Percentiles rank a stretch among this genome's conserved stretches.
Evolutionary conservation across 768 basidiomycete species (phyloP).

Genomic region (Leccinum boreale): DNA sequence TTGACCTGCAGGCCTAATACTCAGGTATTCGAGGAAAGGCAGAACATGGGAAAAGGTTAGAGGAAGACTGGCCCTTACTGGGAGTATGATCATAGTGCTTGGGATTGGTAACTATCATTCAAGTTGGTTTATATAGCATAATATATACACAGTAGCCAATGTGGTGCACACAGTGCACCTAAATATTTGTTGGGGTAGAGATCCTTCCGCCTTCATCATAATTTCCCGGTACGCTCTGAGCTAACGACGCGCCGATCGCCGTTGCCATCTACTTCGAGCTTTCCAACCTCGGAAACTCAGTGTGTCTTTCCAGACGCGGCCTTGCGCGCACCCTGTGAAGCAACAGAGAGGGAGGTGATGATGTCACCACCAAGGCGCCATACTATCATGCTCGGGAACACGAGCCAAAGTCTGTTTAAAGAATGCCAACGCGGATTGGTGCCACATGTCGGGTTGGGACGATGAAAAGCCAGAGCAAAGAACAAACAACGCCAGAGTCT

Average conservation of each 20-base stretch:
- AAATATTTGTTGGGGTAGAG: not conserved
- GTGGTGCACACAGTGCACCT: not conserved
- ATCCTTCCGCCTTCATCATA: not conserved
- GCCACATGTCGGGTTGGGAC: no score
- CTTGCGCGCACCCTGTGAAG: conserved; percentile 27
- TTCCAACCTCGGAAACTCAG: conserved; percentile 5
- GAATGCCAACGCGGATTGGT: not conserved
- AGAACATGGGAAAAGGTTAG: not conserved
- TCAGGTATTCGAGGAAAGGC: not conserved
- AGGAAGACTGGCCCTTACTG: not conserved
- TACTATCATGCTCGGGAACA: conserved; percentile 63
- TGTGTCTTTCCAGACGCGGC: conserved; percentile 30
- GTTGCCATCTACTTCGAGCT: not conserved
- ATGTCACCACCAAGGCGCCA: conserved; percentile 64
- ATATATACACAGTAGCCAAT: not conserved
- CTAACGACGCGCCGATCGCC: not conserved
- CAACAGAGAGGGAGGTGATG: conserved; percentile 36
- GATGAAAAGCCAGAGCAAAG: not conserved
- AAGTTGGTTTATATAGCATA: not conserved
- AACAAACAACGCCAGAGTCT: not conserved
- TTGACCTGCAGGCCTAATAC: not conserved
- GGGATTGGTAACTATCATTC: not conserved
- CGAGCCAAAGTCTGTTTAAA: conserved; percentile 65
- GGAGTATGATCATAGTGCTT: not conserved
- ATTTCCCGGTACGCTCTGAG: not conserved